phyloP scores from a whole-genome alignment of 768 basidiomycete genomes.

The Mycena pura region DNA sequence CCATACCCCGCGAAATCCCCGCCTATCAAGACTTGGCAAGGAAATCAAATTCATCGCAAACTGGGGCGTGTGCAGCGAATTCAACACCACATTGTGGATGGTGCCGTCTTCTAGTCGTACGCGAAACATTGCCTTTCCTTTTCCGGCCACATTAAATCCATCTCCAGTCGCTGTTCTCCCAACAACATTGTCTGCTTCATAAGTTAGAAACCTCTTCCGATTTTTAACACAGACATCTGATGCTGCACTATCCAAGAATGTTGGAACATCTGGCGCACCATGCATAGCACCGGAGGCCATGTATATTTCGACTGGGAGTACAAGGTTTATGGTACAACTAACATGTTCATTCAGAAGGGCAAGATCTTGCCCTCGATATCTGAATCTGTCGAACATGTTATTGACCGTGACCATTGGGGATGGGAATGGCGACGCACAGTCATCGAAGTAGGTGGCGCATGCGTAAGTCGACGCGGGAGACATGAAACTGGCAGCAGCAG shows the following conservation, averaged over 20 bases:
- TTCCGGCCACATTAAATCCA: neutral
- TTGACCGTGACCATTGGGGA: neutral
- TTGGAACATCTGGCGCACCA: neutral
- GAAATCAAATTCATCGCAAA: slow-evolving; percentile 4
- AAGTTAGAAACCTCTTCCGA: neutral
- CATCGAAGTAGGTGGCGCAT: neutral
- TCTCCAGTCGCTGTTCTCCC: neutral
- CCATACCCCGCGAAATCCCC: neutral
- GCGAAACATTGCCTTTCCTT: neutral
- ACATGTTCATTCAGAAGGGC: slow-evolving; percentile 2
- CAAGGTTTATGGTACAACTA: neutral
- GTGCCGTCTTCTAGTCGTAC: neutral
- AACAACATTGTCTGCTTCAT: neutral
- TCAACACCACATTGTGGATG: neutral
- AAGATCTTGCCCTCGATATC: slow-evolving; percentile 6
- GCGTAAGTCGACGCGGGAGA: neutral
- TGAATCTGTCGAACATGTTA: neutral
- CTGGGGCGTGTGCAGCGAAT: neutral
- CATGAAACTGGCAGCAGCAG: neutral
- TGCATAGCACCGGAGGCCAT: neutral
- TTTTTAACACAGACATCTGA: slow-evolving; percentile 5
- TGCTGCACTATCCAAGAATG: slow-evolving; percentile 8
- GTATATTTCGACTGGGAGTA: neutral
- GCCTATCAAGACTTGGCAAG: neutral
- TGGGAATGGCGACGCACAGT: neutral